phyloP scores from a whole-genome alignment of 106 monocot species.

The Phalaenopsis aphrodite region DNA sequence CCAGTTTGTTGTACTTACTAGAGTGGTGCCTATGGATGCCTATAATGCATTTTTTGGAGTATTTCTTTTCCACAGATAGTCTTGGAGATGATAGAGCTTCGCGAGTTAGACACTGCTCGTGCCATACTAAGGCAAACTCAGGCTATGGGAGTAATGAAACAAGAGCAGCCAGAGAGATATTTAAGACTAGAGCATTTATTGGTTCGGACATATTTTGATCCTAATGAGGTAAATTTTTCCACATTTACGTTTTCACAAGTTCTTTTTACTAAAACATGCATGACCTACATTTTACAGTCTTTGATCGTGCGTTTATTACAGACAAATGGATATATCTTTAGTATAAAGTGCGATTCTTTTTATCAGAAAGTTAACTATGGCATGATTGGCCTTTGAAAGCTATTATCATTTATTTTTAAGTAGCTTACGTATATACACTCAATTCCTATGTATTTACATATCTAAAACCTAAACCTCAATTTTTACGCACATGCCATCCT shows the following conservation, averaged over 20 bases:
- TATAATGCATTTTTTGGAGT: neutral
- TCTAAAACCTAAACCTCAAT: too few relatives aligned
- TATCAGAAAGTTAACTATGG: too few relatives aligned
- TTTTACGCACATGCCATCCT: too few relatives aligned
- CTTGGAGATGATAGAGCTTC: constrained; percentile 92
- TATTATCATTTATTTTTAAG: too few relatives aligned
- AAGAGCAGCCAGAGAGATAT: constrained; percentile 97
- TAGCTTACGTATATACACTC: too few relatives aligned
- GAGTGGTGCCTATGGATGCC: neutral
- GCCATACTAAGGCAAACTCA: constrained; percentile 96
- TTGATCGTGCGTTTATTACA: neutral
- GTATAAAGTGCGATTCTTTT: too few relatives aligned
- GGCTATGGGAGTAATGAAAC: constrained; percentile 98
- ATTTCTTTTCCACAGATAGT: constrained; percentile 53
- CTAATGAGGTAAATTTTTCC: constrained; percentile 58
- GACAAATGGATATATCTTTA: neutral
- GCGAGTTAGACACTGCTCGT: constrained; percentile 92
- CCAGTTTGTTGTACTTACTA: neutral
- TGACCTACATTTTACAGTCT: neutral
- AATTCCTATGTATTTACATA: too few relatives aligned
- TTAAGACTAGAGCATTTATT: constrained; percentile 88
- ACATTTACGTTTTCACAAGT: neutral
- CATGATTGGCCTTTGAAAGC: too few relatives aligned
- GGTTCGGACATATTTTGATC: constrained; percentile 94
- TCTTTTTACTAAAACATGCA: neutral